Evolutionary conservation across 108 stramenopile genomes (phyloP).

Genomic region (Skeletonema potamos): DNA sequence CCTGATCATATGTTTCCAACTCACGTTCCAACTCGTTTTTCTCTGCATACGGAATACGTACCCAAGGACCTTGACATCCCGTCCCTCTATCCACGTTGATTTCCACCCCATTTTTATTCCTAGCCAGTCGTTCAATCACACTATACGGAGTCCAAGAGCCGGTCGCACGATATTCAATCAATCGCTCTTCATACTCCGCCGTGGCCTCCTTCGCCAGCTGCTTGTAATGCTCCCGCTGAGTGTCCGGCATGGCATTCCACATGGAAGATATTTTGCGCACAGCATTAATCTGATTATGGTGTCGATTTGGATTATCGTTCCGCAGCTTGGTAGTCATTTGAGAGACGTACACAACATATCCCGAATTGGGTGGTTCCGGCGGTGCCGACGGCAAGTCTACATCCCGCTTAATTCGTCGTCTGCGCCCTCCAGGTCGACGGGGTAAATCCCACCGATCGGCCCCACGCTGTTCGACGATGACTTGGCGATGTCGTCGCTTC

Average conservation of each 20-base stretch:
- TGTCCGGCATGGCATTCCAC: conserved; percentile 66
- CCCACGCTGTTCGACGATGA: conserved; percentile 56
- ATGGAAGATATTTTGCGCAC: conserved; percentile 67
- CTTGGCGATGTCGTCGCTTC: conserved; percentile 46
- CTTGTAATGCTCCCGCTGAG: conserved; percentile 63
- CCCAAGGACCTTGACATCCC: conserved; percentile 64
- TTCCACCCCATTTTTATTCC: conserved; percentile 1
- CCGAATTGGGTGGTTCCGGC: conserved; percentile 70
- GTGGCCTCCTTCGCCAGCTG: conserved; percentile 63
- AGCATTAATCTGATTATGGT: conserved; percentile 69
- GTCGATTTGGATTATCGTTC: conserved; percentile 77
- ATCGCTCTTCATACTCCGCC: conserved; percentile 55
- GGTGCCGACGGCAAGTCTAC: conserved; percentile 62
- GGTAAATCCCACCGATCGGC: conserved; percentile 84
- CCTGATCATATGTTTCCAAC: conserved; percentile 62
- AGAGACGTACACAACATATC: conserved; percentile 62
- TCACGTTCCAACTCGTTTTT: conserved; percentile 79
- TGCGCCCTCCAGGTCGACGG: conserved; percentile 65
- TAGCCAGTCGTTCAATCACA: conserved; percentile 32
- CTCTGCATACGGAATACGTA: conserved; percentile 37
- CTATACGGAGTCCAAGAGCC: conserved; percentile 53
- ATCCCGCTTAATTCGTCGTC: conserved; percentile 76
- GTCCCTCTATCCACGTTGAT: conserved; percentile 5
- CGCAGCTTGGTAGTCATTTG: conserved; percentile 88
- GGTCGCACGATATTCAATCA: conserved; percentile 80